These are phyloP conservation scores for Penicillium daleae DNA, from an alignment of 495 filamentous ascomycete species.

Conservation along the genomic window DNA sequence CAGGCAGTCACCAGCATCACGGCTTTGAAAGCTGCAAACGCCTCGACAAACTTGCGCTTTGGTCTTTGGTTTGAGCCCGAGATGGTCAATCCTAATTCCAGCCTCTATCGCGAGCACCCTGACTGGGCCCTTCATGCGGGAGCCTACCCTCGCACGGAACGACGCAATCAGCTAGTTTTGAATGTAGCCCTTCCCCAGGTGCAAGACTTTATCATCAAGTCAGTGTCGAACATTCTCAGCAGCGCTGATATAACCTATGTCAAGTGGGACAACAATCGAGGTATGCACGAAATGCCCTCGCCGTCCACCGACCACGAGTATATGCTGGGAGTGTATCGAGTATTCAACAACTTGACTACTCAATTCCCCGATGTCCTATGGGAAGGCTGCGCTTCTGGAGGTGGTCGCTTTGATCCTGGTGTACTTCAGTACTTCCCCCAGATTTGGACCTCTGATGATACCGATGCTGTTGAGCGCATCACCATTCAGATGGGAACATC, in stretches of 20 bases:
- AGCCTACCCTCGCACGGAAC: conserved; percentile 51
- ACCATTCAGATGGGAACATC: conserved; percentile 60
- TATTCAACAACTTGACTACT: conserved; percentile 55
- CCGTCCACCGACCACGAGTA: conserved; percentile 54
- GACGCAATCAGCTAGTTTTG: conserved; percentile 56
- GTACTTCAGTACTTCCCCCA: conserved; percentile 61
- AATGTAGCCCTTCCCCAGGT: conserved; percentile 57
- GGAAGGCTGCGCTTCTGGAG: conserved; percentile 61
- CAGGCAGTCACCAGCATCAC: conserved; percentile 50
- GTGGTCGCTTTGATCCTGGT: conserved; percentile 58
- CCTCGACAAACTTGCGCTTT: conserved; percentile 49
- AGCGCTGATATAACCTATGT: conserved; percentile 55
- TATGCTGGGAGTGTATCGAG: conserved; percentile 58
- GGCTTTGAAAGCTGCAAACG: conserved; percentile 42
- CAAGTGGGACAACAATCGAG: conserved; percentile 64
- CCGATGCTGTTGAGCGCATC: conserved; percentile 55
- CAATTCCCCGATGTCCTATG: conserved; percentile 57
- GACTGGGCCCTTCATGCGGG: conserved; percentile 60
- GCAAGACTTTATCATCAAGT: conserved; percentile 56
- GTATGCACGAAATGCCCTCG: conserved; percentile 54
- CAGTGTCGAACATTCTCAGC: conserved; percentile 49
- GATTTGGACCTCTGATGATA: conserved; percentile 61
- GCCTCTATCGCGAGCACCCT: conserved; percentile 55
- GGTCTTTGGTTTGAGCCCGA: conserved; percentile 63
- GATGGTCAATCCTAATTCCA: conserved; percentile 61